phyloP scores from a whole-genome alignment of 2,329 filamentous ascomycete genomes.

The Xylaria sp. region DNA sequence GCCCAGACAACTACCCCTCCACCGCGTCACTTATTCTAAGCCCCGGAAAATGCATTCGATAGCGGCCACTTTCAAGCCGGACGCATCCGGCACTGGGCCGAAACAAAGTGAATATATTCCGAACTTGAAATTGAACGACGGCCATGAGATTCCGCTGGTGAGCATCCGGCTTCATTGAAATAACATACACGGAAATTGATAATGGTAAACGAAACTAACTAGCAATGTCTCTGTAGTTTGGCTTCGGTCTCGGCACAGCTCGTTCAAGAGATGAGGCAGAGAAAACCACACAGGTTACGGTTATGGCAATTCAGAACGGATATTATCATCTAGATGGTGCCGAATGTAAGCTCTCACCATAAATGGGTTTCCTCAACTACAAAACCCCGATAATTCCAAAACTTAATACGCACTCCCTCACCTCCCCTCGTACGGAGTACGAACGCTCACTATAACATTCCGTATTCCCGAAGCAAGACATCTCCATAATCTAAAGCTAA shows the following conservation, averaged over 20 bases:
- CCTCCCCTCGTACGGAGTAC: not conserved
- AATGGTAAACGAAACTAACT: slow-evolving; percentile 16
- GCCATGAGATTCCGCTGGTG: slow-evolving; percentile 77
- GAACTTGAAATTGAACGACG: slow-evolving; percentile 77
- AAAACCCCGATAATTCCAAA: not conserved
- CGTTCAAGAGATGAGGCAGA: slow-evolving; percentile 71
- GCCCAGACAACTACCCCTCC: not conserved
- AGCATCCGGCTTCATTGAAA: slow-evolving; percentile 36
- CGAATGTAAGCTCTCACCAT: slow-evolving; percentile 61
- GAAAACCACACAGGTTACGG: slow-evolving; percentile 60
- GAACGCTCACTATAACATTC: not conserved
- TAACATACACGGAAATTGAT: not conserved
- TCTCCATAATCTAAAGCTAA: slow-evolving; percentile 25
- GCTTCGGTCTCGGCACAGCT: slow-evolving; percentile 78
- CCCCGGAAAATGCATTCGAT: slow-evolving; percentile 56
- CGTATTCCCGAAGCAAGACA: not conserved
- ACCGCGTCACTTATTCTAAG: not conserved
- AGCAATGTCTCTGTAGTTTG: slow-evolving; percentile 60
- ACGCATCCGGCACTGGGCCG: slow-evolving; percentile 54
- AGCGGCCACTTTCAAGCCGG: slow-evolving; percentile 53
- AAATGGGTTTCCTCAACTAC: not conserved
- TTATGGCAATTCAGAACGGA: slow-evolving; percentile 74
- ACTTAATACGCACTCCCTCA: not conserved
- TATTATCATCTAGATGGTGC: slow-evolving; percentile 81
- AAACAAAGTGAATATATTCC: slow-evolving; percentile 61